Conservation (phyloP, 169 alveolate genomes). For the Eimeria acervulina region DNA sequence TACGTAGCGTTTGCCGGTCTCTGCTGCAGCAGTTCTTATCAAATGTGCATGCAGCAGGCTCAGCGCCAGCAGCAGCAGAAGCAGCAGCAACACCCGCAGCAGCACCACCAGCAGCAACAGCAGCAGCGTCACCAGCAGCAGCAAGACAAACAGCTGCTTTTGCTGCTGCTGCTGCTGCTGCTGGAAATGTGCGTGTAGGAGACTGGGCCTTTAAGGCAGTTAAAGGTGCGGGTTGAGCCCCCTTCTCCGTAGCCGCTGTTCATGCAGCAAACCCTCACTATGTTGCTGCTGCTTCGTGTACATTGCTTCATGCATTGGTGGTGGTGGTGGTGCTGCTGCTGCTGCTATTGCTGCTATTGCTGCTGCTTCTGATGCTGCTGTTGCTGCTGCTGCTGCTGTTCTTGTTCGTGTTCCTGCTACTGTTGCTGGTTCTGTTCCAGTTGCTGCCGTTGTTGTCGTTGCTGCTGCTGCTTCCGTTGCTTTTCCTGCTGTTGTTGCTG, state of each 20-base stretch:
- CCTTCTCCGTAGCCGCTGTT: background rate
- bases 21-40: conserved; percentile 5
- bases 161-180: background rate
- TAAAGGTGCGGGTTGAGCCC: background rate
- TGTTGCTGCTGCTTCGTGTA: no score
- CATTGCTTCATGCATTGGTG: background rate
- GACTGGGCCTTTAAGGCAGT: background rate
- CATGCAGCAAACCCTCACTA: no score
- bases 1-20: conserved; percentile 25
- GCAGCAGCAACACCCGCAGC: background rate
- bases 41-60: background rate
- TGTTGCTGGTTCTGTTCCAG: background rate
- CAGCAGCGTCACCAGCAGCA: background rate
- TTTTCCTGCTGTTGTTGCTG: background rate
- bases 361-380: background rate
- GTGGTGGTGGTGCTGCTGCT: background rate
- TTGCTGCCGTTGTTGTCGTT: background rate
- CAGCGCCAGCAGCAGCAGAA: background rate
- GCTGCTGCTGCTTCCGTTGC: background rate
- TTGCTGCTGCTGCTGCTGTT: no score
- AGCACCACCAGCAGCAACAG: background rate
- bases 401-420: no score
- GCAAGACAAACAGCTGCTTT: no score
- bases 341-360: background rate
- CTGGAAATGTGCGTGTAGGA: background rate